Conservation (phyloP, 352 stramenopile genomes). For the Pythium oligandrum region DNA sequence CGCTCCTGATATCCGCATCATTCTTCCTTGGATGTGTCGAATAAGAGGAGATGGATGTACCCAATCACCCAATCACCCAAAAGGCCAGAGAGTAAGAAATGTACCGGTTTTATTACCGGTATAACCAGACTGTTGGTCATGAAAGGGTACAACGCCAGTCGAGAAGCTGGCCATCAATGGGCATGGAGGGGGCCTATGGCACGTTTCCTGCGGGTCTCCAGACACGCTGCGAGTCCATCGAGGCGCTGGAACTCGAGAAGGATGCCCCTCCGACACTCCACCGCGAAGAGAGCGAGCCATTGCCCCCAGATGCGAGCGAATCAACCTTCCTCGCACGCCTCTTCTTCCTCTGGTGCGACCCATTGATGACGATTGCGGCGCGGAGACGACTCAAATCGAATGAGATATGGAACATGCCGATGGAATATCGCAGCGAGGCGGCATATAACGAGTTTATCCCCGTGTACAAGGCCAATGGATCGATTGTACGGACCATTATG, state of each 20-base stretch:
- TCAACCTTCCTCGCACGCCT: constrained; percentile 5
- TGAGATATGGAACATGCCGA: constrained; percentile 16
- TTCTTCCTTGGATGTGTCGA: not conserved
- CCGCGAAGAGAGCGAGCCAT: no score
- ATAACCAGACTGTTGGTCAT: not conserved
- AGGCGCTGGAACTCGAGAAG: not conserved
- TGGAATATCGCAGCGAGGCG: constrained; percentile 7
- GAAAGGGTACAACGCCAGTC: not conserved
- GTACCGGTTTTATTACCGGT: constrained; percentile 1
- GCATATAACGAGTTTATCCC: constrained; percentile 13
- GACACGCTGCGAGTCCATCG: not conserved
- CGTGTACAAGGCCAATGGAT: constrained; percentile 12
- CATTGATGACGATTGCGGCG: constrained; percentile 10
- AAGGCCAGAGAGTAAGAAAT: not conserved
- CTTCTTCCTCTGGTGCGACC: constrained; percentile 22
- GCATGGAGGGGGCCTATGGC: constrained; percentile 4
- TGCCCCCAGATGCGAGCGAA: not conserved
- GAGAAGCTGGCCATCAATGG: not conserved
- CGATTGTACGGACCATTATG: constrained; percentile 10
- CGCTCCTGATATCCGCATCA: not conserved
- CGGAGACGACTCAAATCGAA: constrained; percentile 4
- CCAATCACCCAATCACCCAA: constrained; percentile 13
- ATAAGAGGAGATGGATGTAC: constrained; percentile 1
- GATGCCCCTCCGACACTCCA: no score
- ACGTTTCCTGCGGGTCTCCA: constrained; percentile 2